phyloP scores from a whole-genome alignment of 2,329 filamentous ascomycete genomes.

The Tolypocladium endophyticum region DNA sequence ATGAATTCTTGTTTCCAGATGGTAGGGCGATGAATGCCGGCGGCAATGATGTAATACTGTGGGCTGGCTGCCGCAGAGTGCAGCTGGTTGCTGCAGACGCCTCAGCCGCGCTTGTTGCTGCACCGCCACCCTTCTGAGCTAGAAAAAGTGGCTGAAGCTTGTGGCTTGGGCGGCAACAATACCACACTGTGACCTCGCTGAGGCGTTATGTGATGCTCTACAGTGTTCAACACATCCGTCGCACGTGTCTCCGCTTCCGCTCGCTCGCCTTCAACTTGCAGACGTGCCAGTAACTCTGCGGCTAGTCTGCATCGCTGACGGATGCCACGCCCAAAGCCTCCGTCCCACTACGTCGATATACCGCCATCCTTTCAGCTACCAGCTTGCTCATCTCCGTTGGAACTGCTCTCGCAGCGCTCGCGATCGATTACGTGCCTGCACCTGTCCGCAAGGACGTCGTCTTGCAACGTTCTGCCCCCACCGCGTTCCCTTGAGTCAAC shows the following conservation, averaged over 20 bases:
- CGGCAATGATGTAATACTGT: neutral
- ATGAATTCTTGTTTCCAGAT: neutral
- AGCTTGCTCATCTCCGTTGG: neutral
- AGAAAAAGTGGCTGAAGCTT: neutral
- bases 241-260: neutral
- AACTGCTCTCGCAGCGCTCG: neutral
- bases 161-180: neutral
- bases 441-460: neutral
- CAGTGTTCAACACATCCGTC: neutral
- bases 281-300: neutral
- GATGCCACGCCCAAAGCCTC: neutral
- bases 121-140: neutral
- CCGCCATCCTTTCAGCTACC: neutral
- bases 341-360: neutral
- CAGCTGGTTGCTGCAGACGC: neutral
- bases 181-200: neutral
- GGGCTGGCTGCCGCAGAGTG: neutral
- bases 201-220: neutral
- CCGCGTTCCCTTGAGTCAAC: slow-evolving; percentile 5
- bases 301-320: neutral
- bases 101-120: neutral
- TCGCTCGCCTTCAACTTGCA: neutral
- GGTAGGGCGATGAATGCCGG: neutral
- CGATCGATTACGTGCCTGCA: neutral
- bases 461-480: neutral